A percentile compares a stretch with the other conserved stretches of the same genome.
Conservation (phyloP, 495 filamentous ascomycete genomes). For the Xylaria sp. region DNA sequence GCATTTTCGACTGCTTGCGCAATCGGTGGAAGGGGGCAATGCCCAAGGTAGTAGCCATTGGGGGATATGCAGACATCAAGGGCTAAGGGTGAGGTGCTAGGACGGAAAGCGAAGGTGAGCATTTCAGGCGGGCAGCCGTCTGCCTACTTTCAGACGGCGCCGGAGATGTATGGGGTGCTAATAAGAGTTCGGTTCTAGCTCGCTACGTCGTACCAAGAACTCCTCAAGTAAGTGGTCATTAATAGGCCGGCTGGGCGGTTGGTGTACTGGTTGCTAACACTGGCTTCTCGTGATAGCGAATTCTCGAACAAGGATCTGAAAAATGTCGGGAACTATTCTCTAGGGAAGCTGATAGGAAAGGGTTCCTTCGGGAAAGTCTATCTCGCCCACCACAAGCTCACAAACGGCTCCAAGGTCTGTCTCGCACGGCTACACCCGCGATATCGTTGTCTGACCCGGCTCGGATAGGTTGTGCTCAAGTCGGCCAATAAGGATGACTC, state of each 20-base stretch:
- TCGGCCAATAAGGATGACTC: slow-evolving; percentile 95
- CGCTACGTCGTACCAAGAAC: slow-evolving; percentile 93
- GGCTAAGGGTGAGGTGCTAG: slow-evolving; percentile 86
- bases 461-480: slow-evolving; percentile 87
- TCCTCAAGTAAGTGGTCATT: slow-evolving; percentile 77
- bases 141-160: slow-evolving; percentile 7
- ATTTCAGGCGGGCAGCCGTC: background rate
- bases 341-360: slow-evolving; percentile 92
- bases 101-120: slow-evolving; percentile 90
- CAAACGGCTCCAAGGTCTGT: slow-evolving; percentile 94
- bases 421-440: slow-evolving; percentile 3
- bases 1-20: background rate
- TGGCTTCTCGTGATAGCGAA: slow-evolving; percentile 64
- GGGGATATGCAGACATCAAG: slow-evolving; percentile 64
- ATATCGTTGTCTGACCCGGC: slow-evolving; percentile 19
- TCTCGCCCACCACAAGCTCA: slow-evolving; percentile 94
- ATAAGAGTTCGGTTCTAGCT: slow-evolving; percentile 64
- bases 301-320: slow-evolving; percentile 92
- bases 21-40: slow-evolving; percentile 21
- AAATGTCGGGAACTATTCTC: slow-evolving; percentile 90
- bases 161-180: slow-evolving; percentile 29
- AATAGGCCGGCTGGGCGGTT: slow-evolving; percentile 20
- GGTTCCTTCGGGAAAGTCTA: slow-evolving; percentile 99
- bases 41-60: slow-evolving; percentile 19
- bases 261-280: slow-evolving; percentile 31